Percentiles rank a stretch among this genome's conserved stretches.
Evolutionary conservation across 768 basidiomycete genomes (phyloP).

Genomic region (Dioszegia crocea): DNA sequence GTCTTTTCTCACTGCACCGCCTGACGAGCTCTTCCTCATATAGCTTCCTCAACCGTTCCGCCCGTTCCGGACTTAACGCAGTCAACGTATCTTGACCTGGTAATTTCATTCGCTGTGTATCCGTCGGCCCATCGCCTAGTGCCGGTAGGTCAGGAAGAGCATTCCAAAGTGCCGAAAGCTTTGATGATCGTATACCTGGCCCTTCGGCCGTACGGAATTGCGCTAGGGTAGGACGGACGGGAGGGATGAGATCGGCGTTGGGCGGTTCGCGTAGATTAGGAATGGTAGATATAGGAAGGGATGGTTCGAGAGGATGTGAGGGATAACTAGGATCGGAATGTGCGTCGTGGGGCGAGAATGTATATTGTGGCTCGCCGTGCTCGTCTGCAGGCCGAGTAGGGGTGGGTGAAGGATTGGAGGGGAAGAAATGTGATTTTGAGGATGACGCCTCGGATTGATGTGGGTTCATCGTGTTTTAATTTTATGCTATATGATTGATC

Average conservation of each 20-base stretch:
- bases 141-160: constrained; percentile 36
- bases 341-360: constrained; percentile 14
- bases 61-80: constrained; percentile 57
- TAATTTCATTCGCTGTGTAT: constrained; percentile 35
- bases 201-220: constrained; percentile 48
- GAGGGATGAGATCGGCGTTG: constrained; percentile 33
- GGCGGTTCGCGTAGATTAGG: constrained; percentile 43
- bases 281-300: constrained; percentile 12
- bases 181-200: constrained; percentile 34
- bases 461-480: neutral
- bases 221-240: constrained; percentile 34
- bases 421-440: constrained; percentile 18
- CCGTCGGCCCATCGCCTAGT: constrained; percentile 22
- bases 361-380: constrained; percentile 1
- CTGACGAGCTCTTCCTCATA: constrained; percentile 73
- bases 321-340: constrained; percentile 15
- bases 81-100: constrained; percentile 45
- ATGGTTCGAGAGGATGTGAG: constrained; percentile 22
- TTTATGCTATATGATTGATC: neutral
- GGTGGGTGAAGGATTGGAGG: constrained; percentile 14
- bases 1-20: constrained; percentile 42
- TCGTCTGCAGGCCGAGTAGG: neutral
- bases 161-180: constrained; percentile 47
- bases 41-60: constrained; percentile 61
- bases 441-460: constrained; percentile 17